Evolutionary conservation across 202 grass and related monocot species (phyloP).

Genomic region (Carex arenaria): DNA sequence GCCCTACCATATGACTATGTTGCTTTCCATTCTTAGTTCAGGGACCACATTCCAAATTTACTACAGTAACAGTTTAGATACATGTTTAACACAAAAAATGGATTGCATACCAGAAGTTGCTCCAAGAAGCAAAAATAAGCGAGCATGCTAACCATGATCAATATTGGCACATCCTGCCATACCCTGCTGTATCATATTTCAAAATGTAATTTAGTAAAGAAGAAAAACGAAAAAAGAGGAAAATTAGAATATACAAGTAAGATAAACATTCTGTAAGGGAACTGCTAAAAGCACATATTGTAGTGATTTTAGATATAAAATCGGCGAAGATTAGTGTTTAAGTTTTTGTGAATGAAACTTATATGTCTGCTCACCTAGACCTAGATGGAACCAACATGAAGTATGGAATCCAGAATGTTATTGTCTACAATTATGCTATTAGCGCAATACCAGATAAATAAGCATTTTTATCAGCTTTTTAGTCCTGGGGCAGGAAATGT

Average conservation of each 20-base stretch:
- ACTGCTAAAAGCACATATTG: neutral
- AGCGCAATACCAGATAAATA: neutral
- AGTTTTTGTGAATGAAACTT: neutral
- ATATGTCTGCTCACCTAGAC: neutral
- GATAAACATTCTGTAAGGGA: neutral
- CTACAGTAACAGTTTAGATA: constrained; percentile 17
- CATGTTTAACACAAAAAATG: constrained; percentile 6
- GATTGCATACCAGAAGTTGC: constrained; percentile 82
- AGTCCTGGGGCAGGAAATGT: neutral
- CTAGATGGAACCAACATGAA: neutral
- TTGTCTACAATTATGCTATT: neutral
- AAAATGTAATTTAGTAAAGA: constrained; percentile 12
- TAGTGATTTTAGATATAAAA: neutral
- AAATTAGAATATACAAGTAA: neutral
- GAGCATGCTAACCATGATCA: constrained; percentile 99
- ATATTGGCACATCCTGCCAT: constrained; percentile 93
- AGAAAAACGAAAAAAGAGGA: neutral
- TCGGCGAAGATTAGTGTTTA: neutral
- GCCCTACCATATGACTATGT: neutral
- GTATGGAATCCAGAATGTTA: neutral
- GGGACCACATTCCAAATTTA: neutral
- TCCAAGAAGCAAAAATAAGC: constrained; percentile 99
- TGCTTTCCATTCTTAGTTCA: neutral
- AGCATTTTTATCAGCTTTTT: neutral
- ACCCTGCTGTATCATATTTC: constrained; percentile 64